Base-by-base conservation (phyloP, 2,329 filamentous ascomycete genomes). In the Lachnellula occidentalis region DNA sequence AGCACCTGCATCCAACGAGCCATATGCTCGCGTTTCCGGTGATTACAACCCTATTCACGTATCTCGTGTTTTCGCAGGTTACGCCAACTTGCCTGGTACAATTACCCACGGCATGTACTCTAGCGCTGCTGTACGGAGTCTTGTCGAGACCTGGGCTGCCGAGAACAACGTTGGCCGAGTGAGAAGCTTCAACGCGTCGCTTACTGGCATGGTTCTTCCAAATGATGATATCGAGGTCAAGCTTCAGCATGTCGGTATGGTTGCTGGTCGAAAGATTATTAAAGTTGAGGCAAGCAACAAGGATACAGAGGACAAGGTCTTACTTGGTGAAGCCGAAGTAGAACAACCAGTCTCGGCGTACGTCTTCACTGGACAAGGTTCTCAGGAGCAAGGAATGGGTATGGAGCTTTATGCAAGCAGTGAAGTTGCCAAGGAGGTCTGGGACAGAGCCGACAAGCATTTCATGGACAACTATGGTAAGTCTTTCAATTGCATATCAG, bases 61-160 rank as follows among this genome's bases (percentile, higher is more conserved):
- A 45, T 96, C 94, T 12, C 88, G 94, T 54, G 90, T 96, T 53
- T 99, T 99, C 75, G 89, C 94, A 34, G 90, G 85, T 74, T 99
- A 97, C 67, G 95, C 94, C 70, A 94, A 92, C 71, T 80, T 99
- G 15, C 92, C 92, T 1, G 95, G 94, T 48, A 99, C 94, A 45
- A 99, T 99, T 68, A 99, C 94, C 1, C 94, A 99, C 70, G 94
- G 94, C 70, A 99, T 99, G 94, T 99, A 97, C 79, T 95, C 92
- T 1, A 97, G 92, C 73, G 94, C 94, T 62, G 90, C 94, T 37
- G 94, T 99, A 27, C 87, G 95, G 67, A 95, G 91, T 70, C 78
- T 99, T 51, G 92, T 99, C 6, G 94, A 99, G 79, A 99, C 91
- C 0, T 99, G 94, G 94, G 94, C 95, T 50, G 94, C 92, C 0